phyloP scores from a whole-genome alignment of 2,329 filamentous ascomycete genomes.

The Cryoendolithus antarcticus region DNA sequence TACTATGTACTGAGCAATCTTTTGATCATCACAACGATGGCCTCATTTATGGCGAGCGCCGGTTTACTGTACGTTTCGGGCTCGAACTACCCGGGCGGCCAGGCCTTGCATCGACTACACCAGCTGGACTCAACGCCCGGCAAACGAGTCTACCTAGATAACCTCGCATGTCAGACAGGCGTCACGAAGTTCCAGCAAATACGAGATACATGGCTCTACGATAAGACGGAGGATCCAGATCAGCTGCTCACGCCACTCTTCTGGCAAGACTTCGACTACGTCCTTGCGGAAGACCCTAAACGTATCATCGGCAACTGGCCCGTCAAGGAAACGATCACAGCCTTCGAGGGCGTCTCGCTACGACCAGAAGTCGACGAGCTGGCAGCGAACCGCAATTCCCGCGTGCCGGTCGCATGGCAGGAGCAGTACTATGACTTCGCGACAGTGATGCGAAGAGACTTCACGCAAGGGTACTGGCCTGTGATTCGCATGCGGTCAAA shows the following conservation, averaged over 20 bases:
- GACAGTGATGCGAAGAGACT: conserved; percentile 11
- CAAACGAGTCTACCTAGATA: conserved; percentile 41
- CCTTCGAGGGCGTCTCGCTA: conserved; percentile 39
- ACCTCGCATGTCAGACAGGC: conserved; percentile 51
- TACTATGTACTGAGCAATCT: conserved; percentile 43
- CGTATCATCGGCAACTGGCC: conserved; percentile 41
- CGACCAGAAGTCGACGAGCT: conserved; percentile 25
- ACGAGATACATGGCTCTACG: conserved; percentile 40
- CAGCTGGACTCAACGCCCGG: conserved; percentile 9
- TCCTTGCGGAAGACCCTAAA: conserved; percentile 40
- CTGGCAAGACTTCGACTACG: conserved; percentile 48
- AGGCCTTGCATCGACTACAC: conserved; percentile 49
- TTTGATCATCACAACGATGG: conserved; percentile 48
- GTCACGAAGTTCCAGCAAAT: conserved; percentile 47
- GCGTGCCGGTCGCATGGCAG: neutral
- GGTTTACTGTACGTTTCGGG: conserved; percentile 66
- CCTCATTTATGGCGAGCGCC: conserved; percentile 48
- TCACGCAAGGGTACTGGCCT: conserved; percentile 43
- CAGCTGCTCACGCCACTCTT: conserved; percentile 38
- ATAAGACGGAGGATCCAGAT: conserved; percentile 43
- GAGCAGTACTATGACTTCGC: conserved; percentile 9
- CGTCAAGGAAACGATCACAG: conserved; percentile 36
- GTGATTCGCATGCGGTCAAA: conserved; percentile 42
- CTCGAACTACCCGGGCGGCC: conserved; percentile 86
- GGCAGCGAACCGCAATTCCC: conserved; percentile 7